Evolutionary conservation across 257 asterid genomes (phyloP), one percentile per base, ranked within the genome.

Genomic region (Solanum verrucosum): DNA sequence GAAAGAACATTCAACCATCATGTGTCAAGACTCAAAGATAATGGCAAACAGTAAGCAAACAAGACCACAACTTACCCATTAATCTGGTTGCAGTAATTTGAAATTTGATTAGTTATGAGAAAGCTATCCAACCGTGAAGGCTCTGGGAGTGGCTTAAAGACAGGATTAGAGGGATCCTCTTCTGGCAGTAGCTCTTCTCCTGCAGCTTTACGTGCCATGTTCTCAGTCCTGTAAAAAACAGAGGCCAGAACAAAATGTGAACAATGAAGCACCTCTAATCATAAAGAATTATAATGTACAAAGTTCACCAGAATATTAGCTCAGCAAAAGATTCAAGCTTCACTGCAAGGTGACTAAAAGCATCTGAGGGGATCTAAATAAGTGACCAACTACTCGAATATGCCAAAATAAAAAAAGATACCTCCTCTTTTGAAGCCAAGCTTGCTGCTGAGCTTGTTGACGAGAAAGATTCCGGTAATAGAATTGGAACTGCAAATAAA

Each of bases 341-440:
- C 15, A 46, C 40, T 11, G 11, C 85, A 44, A 79, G 67, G 3
- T 44, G 67, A 79, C 8, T 14, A 25, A 29, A 79, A 27, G 67
- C 67, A 44, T 79, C 37, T 44, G 11, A 78, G 63, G 63, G 60
- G 84, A 79, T 79, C 25, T 27, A n/a, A 37, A 37, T 63, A 27
- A 46, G 3, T 15, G 68, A 44, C 67, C 40, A 16, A 79, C 59
- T 77, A 23, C 40, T 16, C 20, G 29, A 83, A 56, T 23, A 77
- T 25, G 11, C 18, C 68, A 23, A 46, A 23, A 42, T 75, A 75
- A 86, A 52, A 70, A 70, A 71, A 83, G 33, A 86, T 94, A 95
- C 99, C 98, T 94, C 90, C 99, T 91, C 90, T 96, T 97, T 91
- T 97, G 99, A 91, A 96, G 96, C 98, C 98, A 97, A 18, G 98